phyloP scores from a whole-genome alignment of 495 filamentous ascomycete genomes.

The Lepraria neglecta region DNA sequence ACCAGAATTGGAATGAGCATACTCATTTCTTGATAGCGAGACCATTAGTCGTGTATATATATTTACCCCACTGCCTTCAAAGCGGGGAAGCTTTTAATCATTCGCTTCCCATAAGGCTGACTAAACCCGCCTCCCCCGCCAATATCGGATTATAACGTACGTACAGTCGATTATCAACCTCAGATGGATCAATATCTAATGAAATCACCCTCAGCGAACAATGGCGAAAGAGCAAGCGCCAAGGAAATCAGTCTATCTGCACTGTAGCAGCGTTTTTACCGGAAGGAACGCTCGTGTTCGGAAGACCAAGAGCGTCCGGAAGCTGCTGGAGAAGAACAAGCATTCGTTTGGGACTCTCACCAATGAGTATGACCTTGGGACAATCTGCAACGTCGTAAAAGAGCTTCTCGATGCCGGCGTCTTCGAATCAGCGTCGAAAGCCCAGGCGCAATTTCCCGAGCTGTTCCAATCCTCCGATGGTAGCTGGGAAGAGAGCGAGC shows the following conservation, averaged over 20 bases:
- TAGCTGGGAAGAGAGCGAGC: no score
- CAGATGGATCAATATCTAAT: neutral
- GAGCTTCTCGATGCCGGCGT: conserved; percentile 5
- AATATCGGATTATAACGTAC: no score
- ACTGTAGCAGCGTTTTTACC: conserved; percentile 33
- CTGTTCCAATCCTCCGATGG: no score
- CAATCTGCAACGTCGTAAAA: conserved; percentile 3
- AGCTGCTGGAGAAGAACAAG: conserved; percentile 12
- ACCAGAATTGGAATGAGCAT: neutral
- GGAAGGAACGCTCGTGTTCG: conserved; percentile 31
- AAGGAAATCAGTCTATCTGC: conserved; percentile 30
- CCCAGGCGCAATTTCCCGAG: no score
- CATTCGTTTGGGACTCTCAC: neutral
- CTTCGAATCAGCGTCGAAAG: neutral
- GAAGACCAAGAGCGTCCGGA: conserved; percentile 31
- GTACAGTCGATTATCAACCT: neutral
- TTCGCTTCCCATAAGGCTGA: neutral
- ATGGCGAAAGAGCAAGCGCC: neutral
- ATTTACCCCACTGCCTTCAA: neutral
- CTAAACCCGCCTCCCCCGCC: no score
- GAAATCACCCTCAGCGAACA: neutral
- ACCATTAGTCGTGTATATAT: neutral
- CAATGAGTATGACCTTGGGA: neutral
- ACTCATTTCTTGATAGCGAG: conserved; percentile 3
- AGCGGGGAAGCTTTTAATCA: conserved; percentile 5